Conservation (phyloP, 148 eudicot genomes). For the Limonium bicolor region DNA sequence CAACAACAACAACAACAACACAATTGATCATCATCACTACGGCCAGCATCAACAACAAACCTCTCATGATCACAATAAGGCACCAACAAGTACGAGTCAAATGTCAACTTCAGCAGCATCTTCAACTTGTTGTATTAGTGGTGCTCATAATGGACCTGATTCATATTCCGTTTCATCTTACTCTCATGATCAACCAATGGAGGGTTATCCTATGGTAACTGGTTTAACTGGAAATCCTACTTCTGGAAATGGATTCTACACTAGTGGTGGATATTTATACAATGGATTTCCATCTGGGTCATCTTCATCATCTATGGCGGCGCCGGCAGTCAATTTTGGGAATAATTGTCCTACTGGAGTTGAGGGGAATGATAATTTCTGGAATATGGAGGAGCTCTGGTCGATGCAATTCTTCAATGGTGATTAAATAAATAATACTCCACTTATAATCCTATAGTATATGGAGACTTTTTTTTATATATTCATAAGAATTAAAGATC, state of each 20-base stretch:
- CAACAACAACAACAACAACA: too few species aligned
- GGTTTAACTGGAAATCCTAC: neutral
- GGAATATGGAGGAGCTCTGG: slow-evolving; percentile 71
- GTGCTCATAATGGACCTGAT: too few species aligned
- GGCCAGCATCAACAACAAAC: slow-evolving; percentile 1
- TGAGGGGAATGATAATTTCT: slow-evolving; percentile 24
- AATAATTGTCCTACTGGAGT: neutral
- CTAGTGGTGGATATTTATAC: slow-evolving; percentile 6
- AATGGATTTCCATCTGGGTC: slow-evolving; percentile 10
- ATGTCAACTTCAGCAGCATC: slow-evolving; percentile 10
- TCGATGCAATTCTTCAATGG: slow-evolving; percentile 49
- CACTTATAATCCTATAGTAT: too few species aligned
- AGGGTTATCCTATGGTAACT: neutral
- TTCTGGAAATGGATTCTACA: neutral
- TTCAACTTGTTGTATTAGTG: too few species aligned
- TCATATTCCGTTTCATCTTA: too few species aligned
- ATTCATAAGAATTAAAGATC: too few species aligned
- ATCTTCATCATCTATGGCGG: slow-evolving; percentile 10
- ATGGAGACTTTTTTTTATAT: too few species aligned
- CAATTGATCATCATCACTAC: too few species aligned
- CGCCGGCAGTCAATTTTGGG: too few species aligned
- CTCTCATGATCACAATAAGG: slow-evolving; percentile 5
- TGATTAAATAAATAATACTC: slow-evolving; percentile 9
- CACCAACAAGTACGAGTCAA: slow-evolving; percentile 18
- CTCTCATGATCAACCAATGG: slow-evolving; percentile 1